Evolutionary conservation across 2,329 filamentous ascomycete genomes (phyloP), one percentile per base, ranked within the genome.

Genomic region (Drechslera avenae): DNA sequence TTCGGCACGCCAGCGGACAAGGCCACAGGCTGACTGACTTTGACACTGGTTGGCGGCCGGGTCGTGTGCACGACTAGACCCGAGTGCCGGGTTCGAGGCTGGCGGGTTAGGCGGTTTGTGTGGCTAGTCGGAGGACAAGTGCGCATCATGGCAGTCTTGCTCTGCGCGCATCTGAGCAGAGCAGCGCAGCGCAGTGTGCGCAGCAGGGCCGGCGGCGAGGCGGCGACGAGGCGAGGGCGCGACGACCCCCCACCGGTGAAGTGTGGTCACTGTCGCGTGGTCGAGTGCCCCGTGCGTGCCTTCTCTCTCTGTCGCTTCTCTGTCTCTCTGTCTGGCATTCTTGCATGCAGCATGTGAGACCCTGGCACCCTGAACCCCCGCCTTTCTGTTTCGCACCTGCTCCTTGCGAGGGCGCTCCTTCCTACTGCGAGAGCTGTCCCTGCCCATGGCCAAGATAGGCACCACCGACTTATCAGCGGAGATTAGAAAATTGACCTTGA

Each of bases 211-310:
- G 8, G 18, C 12, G 23, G 39, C 14, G 17, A 28, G 39, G 16
- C 14, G 31, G 19, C 28, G 31, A 19, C 30, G 18, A 21, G 31
- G 10, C 14, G 18, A 9, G n/a, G 14, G 40, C 12, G 14, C 18
- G 21, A 18, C 17, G 16, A 44, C 39, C 46, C 46, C 36, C 35
- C 31, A 33, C 36, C 35, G 23, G 23, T 36, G 42, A 26, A 19
- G 2, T 28, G 7, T 28, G 7, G 26, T 28, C 26, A 28, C 39
- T 39, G 44, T 48, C 49, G 49, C 49, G 49, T 52, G 49, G 49
- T 43, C 13, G 33, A 30, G 37, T 52, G 44, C 33, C 47, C 49
- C 43, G 49, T 52, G 49, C 49, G 49, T n/a, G n/a, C n/a, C n/a
- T n/a, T n/a, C n/a, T n/a, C n/a, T n/a, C n/a, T n/a, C n/a, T n/a